Conservation (phyloP, 345 rosid genomes). For the Populus tremula region DNA sequence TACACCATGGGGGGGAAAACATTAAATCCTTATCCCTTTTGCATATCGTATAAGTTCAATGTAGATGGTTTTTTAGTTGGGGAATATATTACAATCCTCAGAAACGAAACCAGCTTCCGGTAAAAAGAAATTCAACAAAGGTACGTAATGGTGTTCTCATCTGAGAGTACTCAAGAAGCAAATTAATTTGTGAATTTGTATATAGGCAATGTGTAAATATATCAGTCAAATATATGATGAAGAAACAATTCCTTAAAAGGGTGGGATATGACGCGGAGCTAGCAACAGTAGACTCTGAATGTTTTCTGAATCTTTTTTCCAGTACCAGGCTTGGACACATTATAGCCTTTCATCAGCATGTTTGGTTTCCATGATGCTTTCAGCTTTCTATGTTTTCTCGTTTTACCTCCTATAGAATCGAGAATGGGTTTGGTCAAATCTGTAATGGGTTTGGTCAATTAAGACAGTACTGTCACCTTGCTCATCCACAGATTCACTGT, state of each 20-base stretch:
- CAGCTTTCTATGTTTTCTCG: neutral
- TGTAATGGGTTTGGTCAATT: neutral
- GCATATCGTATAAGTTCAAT: neutral
- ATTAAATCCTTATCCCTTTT: neutral
- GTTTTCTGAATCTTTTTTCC: neutral
- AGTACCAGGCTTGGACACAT: neutral
- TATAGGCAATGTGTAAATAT: neutral
- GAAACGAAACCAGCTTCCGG: neutral
- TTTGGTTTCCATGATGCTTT: neutral
- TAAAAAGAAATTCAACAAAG: neutral
- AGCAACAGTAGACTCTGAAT: neutral
- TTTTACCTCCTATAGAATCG: neutral
- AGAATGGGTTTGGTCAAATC: neutral
- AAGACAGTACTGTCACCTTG: neutral
- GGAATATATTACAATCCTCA: too few relatives aligned
- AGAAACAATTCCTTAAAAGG: neutral
- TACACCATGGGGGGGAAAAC: neutral
- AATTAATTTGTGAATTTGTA: neutral
- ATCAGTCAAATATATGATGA: slow-evolving; percentile 1
- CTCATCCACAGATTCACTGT: neutral
- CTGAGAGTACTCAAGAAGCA: neutral
- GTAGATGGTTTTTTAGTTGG: too few relatives aligned
- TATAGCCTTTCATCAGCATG: neutral
- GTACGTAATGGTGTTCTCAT: neutral
- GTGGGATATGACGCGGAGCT: neutral